Conservation (phyloP, 768 basidiomycete species). For the Pleurotus djamor region DNA sequence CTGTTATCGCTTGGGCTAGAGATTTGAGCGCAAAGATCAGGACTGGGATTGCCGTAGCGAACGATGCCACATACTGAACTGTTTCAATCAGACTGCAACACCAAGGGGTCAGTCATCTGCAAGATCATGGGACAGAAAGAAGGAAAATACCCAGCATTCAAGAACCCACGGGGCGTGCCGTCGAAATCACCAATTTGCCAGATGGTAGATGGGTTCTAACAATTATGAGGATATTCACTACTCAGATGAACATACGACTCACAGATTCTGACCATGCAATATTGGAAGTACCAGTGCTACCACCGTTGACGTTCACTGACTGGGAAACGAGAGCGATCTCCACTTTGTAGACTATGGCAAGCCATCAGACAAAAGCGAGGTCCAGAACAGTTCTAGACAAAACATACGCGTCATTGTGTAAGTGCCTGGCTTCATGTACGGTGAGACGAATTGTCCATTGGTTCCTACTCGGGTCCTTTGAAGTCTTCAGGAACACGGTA, state of each 20-base stretch:
- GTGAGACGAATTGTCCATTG: constrained; percentile 28
- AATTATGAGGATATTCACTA: background rate
- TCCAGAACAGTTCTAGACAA: background rate
- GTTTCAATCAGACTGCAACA: constrained; percentile 27
- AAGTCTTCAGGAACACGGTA: background rate
- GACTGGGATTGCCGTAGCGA: background rate
- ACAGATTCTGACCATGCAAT: constrained; percentile 28
- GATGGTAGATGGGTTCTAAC: constrained; percentile 23
- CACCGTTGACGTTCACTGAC: constrained; percentile 23
- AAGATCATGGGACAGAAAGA: background rate
- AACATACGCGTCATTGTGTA: constrained; percentile 37
- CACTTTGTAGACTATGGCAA: constrained; percentile 29
- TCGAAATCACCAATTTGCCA: constrained; percentile 37
- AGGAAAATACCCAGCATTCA: constrained; percentile 30
- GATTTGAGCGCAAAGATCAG: background rate
- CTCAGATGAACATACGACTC: background rate
- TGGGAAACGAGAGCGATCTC: constrained; percentile 27
- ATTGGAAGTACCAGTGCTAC: constrained; percentile 21
- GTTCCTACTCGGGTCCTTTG: constrained; percentile 26
- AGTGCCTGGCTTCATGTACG: constrained; percentile 42
- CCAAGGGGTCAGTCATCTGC: background rate
- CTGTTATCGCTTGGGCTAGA: constrained; percentile 30
- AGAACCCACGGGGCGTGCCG: constrained; percentile 32
- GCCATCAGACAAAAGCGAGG: background rate
- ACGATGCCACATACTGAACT: constrained; percentile 23